Conservation (phyloP, 345 rosid genomes). For the Camelina neglecta region DNA sequence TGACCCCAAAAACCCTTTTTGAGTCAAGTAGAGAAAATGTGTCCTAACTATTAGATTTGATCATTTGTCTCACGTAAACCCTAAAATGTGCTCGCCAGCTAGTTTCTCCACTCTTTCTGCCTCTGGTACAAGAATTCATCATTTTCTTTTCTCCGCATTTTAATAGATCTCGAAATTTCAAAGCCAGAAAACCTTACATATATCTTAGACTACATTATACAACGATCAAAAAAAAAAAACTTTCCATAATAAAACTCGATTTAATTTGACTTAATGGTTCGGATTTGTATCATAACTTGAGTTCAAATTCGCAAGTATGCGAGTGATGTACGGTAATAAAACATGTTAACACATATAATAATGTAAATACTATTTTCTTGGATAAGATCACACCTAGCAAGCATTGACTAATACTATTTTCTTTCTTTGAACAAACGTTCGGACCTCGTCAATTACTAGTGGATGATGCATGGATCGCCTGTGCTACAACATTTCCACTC, state of each 20-base stretch:
- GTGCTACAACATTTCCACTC: conserved; percentile 3
- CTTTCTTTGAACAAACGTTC: neutral
- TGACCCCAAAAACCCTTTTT: neutral
- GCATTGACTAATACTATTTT: neutral
- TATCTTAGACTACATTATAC: neutral
- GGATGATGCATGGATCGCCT: neutral
- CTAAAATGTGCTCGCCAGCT: conserved; percentile 1
- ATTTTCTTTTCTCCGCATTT: conserved; percentile 6
- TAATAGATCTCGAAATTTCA: conserved; percentile 5
- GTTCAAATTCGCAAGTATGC: neutral
- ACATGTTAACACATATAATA: neutral
- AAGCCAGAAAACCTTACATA: no score
- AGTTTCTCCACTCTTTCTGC: neutral
- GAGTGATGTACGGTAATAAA: neutral
- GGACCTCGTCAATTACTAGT: neutral
- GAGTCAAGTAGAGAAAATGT: neutral
- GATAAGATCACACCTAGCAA: neutral
- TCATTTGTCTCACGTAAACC: conserved; percentile 7
- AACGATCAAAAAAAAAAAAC: neutral
- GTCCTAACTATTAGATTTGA: neutral
- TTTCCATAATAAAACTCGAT: neutral
- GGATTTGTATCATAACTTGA: neutral
- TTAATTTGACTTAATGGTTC: neutral
- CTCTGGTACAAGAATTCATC: neutral
- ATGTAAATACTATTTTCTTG: neutral